Evolutionary conservation across 805 yeast species (phyloP), one percentile per base, ranked within the genome.

Genomic region (Monosporozyma yasuniensis): DNA sequence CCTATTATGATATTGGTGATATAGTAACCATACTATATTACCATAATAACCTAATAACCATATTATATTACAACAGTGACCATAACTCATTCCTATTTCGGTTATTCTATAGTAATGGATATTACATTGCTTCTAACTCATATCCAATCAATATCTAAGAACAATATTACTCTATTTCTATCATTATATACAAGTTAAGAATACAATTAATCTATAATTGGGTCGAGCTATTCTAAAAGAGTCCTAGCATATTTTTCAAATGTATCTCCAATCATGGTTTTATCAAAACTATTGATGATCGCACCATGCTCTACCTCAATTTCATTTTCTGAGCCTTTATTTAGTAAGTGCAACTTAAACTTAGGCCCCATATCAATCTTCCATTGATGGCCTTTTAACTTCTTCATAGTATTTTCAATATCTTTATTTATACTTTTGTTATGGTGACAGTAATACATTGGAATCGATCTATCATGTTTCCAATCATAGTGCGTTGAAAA

Each of bases 361-460:
- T 71, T 73, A 0, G 97, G 96, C 0, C 96, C 84, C 19, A 74
- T 71, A 1, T 88, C 90, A 64, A 69, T 88, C 35, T 70, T 77
- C 96, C 96, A 90, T 1, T 77, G 70, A 85, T 93, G 84, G 19
- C 73, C 65, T 42, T 68, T 60, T 18, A 87, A 66, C 25, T 73
- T 73, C 0, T 65, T 51, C 30, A 72, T 71, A 0, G 70, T 68
- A 2, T 70, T 58, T 2, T 49, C 27, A 0, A 84, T 69, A 30
- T 78, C 79, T 0, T 56, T 54, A n/a, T 60, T 61, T 3, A 61
- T 25, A 61, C 75, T 47, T 54, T 46, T 46, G 3, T 52, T 55
- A 28, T 62, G 60, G 22, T 70, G 60, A 28, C 67, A 61, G 22
- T 52, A 55, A 39, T 57, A 66, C 9, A 60, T 56, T 2, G 70